These are phyloP conservation scores for Leccinum fuscescens DNA, from an alignment of 1,284 basidiomycete species.

Conservation along the genomic window DNA sequence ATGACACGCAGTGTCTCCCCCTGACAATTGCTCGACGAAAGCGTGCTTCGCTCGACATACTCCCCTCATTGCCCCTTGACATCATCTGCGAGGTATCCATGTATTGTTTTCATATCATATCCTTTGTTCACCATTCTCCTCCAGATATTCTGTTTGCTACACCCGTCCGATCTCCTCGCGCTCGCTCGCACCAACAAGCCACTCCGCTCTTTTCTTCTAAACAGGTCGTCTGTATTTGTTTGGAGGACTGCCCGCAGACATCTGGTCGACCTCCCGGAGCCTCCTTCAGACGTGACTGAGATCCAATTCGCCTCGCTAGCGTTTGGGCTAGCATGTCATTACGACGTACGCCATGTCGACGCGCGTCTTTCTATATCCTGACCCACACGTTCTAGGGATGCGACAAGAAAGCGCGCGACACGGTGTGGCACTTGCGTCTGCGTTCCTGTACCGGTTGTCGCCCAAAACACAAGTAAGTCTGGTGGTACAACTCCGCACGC, in stretches of 20 bases:
- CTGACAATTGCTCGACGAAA: slow-evolving; percentile 6
- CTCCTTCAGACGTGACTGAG: slow-evolving; percentile 32
- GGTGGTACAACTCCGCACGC: not conserved
- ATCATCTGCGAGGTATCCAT: slow-evolving; percentile 25
- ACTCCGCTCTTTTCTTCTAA: slow-evolving; percentile 31
- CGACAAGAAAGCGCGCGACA: slow-evolving; percentile 27
- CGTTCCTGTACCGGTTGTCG: slow-evolving; percentile 29
- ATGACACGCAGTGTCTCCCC: not conserved
- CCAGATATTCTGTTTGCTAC: slow-evolving; percentile 31
- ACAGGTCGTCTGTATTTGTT: slow-evolving; percentile 20
- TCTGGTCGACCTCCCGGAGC: slow-evolving; percentile 31
- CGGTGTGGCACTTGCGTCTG: slow-evolving; percentile 32
- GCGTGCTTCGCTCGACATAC: slow-evolving; percentile 24
- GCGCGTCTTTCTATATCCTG: not conserved
- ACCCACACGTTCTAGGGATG: slow-evolving; percentile 25
- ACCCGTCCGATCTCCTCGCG: slow-evolving; percentile 31
- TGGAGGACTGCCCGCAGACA: slow-evolving; percentile 31
- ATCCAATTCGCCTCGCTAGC: slow-evolving; percentile 34
- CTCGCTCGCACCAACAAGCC: slow-evolving; percentile 31
- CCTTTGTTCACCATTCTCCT: not conserved
- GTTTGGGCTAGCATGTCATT: slow-evolving; percentile 32
- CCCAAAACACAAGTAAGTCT: slow-evolving; percentile 26
- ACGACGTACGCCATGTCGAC: slow-evolving; percentile 16
- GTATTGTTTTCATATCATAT: not conserved
- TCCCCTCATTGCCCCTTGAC: slow-evolving; percentile 27